Percentiles rank a stretch among this genome's conserved stretches.
These are phyloP conservation scores for Citrus trifoliata DNA, from an alignment of 345 rosid genomes.

Conservation along the genomic window DNA sequence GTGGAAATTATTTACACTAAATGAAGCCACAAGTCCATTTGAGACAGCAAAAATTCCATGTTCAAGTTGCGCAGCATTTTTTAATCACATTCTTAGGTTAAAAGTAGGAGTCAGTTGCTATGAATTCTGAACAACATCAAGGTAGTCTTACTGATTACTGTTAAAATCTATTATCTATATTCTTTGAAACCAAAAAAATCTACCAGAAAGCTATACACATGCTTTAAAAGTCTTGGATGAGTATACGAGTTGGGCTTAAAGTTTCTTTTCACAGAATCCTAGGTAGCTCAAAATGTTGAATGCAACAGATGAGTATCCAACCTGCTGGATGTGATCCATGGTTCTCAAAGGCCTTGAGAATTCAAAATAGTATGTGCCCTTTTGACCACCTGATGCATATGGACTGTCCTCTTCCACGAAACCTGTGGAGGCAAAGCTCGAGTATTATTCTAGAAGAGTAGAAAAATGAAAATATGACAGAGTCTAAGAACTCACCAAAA, in stretches of 20 bases:
- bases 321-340: conserved; percentile 91
- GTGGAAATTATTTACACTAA: background rate
- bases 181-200: background rate
- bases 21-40: background rate
- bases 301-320: conserved; percentile 27
- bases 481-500: background rate
- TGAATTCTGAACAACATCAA: background rate
- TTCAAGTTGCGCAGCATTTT: background rate
- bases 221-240: background rate
- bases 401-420: conserved; percentile 91
- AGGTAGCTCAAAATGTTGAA: conserved; percentile 11
- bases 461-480: background rate
- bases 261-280: background rate
- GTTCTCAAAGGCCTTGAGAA: conserved; percentile 93
- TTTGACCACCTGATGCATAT: conserved; percentile 56
- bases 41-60: background rate
- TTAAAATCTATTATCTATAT: background rate
- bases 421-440: conserved; percentile 35
- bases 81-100: background rate
- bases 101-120: background rate
- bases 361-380: conserved; percentile 83
- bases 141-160: background rate
- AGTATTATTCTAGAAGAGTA: background rate
- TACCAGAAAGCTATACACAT: background rate
- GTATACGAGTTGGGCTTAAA: background rate